These are phyloP conservation scores for Zea mays DNA, from an alignment of 176 grass and related monocot species.

Conservation along the genomic window Zm-B73-REFERENCE-NAM-5.0 NC_050101.1:82205001-82205500, in stretches of 20 bases:
- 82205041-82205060: conserved; percentile 23
- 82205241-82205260: conserved; percentile 13
- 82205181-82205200: conserved; percentile 42
- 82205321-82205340: conserved; percentile 57
- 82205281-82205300: conserved; percentile 67
- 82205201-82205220: background rate
- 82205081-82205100: conserved; percentile 23
- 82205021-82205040: conserved; percentile 33
- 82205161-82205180: conserved; percentile 62
- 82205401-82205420: conserved; percentile 73
- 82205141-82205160: conserved; percentile 49
- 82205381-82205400: conserved; percentile 31
- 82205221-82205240: background rate
- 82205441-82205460: conserved; percentile 56
- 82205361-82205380: background rate
- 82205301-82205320: conserved; percentile 64
- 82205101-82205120: conserved; percentile 8
- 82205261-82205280: conserved; percentile 6
- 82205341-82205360: background rate
- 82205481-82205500: conserved; percentile 70
- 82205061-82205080: conserved; percentile 35
- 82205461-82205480: conserved; percentile 77
- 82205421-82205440: conserved; percentile 63
- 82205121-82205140: conserved; percentile 64
- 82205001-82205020: conserved; percentile 43